Percentiles rank a stretch among this genome's conserved stretches.
Conservation (phyloP, 805 yeast species). For the Candida pseudofarinosa region DNA sequence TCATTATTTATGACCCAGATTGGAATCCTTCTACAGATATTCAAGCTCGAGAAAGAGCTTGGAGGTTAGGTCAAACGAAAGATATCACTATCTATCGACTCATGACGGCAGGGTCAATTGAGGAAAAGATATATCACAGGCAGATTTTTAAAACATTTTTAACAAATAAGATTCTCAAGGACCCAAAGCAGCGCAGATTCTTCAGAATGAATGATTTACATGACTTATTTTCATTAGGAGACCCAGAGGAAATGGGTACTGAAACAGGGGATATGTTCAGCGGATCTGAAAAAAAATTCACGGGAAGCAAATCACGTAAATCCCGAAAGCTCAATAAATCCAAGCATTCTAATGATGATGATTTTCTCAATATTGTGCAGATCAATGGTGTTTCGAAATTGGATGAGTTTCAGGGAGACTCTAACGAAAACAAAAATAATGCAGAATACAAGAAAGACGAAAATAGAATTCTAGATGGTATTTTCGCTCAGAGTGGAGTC, state of each 20-base stretch:
- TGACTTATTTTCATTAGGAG: slow-evolving; percentile 83
- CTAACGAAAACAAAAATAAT: slow-evolving; percentile 37
- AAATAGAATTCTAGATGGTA: slow-evolving; percentile 65
- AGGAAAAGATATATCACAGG: slow-evolving; percentile 93
- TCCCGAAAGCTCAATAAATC: slow-evolving; percentile 24
- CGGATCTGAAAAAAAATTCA: slow-evolving; percentile 39
- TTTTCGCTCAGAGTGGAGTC: slow-evolving; percentile 68
- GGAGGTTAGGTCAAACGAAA: slow-evolving; percentile 93
- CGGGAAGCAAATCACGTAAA: slow-evolving; percentile 30
- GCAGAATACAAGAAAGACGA: slow-evolving; percentile 41
- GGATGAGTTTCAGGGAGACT: slow-evolving; percentile 55
- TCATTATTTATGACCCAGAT: slow-evolving; percentile 92
- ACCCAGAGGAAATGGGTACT: slow-evolving; percentile 60
- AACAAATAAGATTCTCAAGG: slow-evolving; percentile 89
- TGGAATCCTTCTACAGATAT: slow-evolving; percentile 98
- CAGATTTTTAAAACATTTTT: slow-evolving; percentile 94
- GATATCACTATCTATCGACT: slow-evolving; percentile 88
- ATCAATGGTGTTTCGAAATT: slow-evolving; percentile 72
- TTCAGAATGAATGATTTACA: slow-evolving; percentile 90
- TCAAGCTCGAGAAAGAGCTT: slow-evolving; percentile 95
- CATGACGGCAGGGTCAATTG: slow-evolving; percentile 93
- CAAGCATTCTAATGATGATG: slow-evolving; percentile 51
- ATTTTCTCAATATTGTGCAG: slow-evolving; percentile 58
- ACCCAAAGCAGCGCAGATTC: slow-evolving; percentile 90
- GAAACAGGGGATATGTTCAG: slow-evolving; percentile 65